These are phyloP conservation scores for Fusarium sp. DNA, from an alignment of 2,329 filamentous ascomycete species.

Conservation along the genomic window DNA sequence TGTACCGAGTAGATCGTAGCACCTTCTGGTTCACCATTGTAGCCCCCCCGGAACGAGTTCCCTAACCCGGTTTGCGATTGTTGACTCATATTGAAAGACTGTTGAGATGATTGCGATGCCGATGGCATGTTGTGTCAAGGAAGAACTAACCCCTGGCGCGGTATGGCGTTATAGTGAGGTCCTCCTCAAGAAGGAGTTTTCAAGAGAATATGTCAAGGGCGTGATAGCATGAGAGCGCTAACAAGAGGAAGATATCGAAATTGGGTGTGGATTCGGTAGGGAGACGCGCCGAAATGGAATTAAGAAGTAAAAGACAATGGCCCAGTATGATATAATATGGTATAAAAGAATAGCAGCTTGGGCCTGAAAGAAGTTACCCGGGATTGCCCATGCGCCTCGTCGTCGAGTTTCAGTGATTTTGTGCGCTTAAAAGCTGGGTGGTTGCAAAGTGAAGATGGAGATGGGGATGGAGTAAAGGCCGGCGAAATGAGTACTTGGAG, in stretches of 20 bases:
- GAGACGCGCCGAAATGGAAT: slow-evolving; percentile 14
- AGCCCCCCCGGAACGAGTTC: slow-evolving; percentile 53
- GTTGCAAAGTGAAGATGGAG: slow-evolving; percentile 41
- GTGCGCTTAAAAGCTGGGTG: slow-evolving; percentile 45
- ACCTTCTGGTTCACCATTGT: slow-evolving; percentile 53
- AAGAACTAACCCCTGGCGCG: background rate
- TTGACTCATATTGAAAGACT: slow-evolving; percentile 68
- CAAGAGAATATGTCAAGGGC: slow-evolving; percentile 1
- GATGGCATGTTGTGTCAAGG: slow-evolving; percentile 50
- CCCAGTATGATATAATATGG: background rate
- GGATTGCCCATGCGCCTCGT: slow-evolving; percentile 41
- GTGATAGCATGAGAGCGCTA: slow-evolving; percentile 33
- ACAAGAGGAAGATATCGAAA: slow-evolving; percentile 21
- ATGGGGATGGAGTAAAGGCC: slow-evolving; percentile 38
- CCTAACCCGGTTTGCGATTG: slow-evolving; percentile 58
- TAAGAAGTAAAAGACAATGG: slow-evolving; percentile 1
- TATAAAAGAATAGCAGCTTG: slow-evolving; percentile 27
- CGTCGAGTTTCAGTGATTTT: slow-evolving; percentile 36
- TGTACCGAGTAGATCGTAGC: slow-evolving; percentile 73
- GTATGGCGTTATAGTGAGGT: background rate
- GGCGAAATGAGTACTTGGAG: slow-evolving; percentile 45
- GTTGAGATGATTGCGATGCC: slow-evolving; percentile 65
- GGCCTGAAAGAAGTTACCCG: slow-evolving; percentile 29
- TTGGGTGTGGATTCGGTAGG: slow-evolving; percentile 14
- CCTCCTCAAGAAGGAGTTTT: background rate